Base-by-base conservation (phyloP, 495 filamentous ascomycete genomes). In the Podospora pseudopauciseta region DNA sequence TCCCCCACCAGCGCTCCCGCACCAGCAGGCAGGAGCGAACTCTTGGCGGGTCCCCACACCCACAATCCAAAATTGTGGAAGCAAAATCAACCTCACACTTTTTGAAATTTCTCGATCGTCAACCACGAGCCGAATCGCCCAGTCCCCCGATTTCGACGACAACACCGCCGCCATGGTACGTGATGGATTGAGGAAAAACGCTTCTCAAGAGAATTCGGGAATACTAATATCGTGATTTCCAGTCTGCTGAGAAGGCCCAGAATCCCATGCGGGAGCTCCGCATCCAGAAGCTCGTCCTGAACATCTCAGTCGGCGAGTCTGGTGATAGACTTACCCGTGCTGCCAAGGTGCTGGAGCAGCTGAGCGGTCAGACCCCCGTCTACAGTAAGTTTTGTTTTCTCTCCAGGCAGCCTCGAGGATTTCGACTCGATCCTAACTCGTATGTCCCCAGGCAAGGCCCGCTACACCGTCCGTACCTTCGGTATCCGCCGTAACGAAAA, bases 401-500 rank as follows among this genome's bases (percentile, higher is more conserved):
- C 19, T 27, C 59, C 13, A 57, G 11, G 11, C 18, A n/a, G 32
- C 30, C 44, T 61, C 64, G 39, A 64, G 11, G 9, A 32, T 26
- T 15, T 56, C 6, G 7, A 7, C n/a, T 32, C 18, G 27, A 62
- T 54, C 44, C 34, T 71, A n/a, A 70, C 60, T 39, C 65, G 3
- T 26, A 13, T 60, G n/a, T 44, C 34, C 69, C 75, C 77, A 93
- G 90, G 91, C 91, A 99, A 99, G 90, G 96, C 96, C 82, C 92
- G 96, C 79, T 99, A 98, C 90, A 99, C 96, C 74, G 96, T 99
- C 88, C 94, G 96, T 84, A 97, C 94, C 79, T 99, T 99, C 87
- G 96, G 96, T 90, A 99, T 99, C 88, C 94, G 96, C 80, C 93
- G 95, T 91, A 98, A 99, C 89, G 95, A 99, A 82, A 99, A 98